Percentiles rank a stretch among this genome's conserved stretches.
phyloP scores from a whole-genome alignment of 177 flowering plant species.

The Vitis hybrid region DNA sequence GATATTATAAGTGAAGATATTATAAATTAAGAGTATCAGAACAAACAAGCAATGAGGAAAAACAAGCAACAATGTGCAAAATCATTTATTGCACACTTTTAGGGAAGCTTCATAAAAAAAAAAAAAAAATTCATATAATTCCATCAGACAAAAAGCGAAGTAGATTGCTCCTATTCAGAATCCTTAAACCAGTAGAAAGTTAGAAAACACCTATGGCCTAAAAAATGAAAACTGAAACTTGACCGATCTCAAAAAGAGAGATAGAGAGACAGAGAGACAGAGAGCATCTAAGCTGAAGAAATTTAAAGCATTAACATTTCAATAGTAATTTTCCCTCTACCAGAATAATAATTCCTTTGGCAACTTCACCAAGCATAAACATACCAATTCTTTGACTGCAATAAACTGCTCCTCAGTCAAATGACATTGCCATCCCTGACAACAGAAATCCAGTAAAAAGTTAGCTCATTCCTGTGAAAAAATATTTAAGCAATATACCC shows the following conservation, averaged over 20 bases:
- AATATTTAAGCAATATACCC: neutral
- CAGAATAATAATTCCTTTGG: neutral
- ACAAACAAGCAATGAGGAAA: neutral
- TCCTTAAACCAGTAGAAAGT: too few relatives aligned
- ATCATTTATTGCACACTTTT: too few relatives aligned
- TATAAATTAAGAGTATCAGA: neutral
- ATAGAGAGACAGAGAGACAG: too few relatives aligned
- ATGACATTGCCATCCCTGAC: conserved; percentile 86
- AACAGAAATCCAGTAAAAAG: conserved; percentile 11
- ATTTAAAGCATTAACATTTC: neutral
- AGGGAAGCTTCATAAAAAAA: too few relatives aligned
- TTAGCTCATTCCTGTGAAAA: conserved; percentile 13
- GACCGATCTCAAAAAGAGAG: too few relatives aligned
- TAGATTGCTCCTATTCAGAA: too few relatives aligned
- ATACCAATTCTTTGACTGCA: conserved; percentile 98
- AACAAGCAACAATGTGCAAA: too few relatives aligned
- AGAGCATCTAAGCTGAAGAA: too few relatives aligned
- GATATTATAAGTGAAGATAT: neutral
- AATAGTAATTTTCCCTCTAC: neutral
- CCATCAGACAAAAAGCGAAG: too few relatives aligned
- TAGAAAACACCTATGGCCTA: too few relatives aligned
- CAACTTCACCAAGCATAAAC: conserved; percentile 1
- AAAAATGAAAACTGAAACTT: too few relatives aligned
- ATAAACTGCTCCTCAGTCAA: conserved; percentile 97
- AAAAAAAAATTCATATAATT: too few relatives aligned